phyloP scores from a whole-genome alignment of 139 green algal species.

The Trebouxia sp. region DNA sequence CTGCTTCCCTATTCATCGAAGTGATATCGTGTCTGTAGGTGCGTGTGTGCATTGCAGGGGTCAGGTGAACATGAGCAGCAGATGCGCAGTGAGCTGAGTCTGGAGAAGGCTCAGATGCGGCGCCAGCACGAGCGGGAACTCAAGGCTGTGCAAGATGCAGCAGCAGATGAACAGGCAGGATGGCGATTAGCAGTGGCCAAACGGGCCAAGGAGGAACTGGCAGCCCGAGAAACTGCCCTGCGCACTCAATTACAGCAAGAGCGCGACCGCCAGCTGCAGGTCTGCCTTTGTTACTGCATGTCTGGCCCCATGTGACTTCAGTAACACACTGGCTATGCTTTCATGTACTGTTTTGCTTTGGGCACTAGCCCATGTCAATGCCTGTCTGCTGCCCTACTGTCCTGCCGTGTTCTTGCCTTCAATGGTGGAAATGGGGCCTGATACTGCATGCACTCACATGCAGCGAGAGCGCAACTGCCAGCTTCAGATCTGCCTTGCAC shows the following conservation, averaged over 20 bases:
- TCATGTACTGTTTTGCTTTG: neutral
- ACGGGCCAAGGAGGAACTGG: constrained; percentile 42
- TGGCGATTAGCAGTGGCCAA: constrained; percentile 46
- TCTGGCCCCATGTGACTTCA: too few species aligned
- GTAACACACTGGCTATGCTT: neutral
- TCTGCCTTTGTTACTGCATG: neutral
- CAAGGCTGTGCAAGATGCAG: neutral
- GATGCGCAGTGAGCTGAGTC: constrained; percentile 29
- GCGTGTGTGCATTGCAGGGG: too few species aligned
- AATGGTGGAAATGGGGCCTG: too few species aligned
- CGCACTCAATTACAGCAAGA: constrained; percentile 27
- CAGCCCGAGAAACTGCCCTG: constrained; percentile 34
- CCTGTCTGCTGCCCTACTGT: too few species aligned
- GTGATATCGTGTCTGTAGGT: too few species aligned
- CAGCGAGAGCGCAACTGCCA: too few species aligned
- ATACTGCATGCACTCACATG: too few species aligned
- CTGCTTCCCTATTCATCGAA: too few species aligned
- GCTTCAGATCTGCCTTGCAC: too few species aligned
- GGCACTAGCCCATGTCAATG: too few species aligned
- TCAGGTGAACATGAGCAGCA: constrained; percentile 36
- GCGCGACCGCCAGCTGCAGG: constrained; percentile 34
- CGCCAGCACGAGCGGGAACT: constrained; percentile 33
- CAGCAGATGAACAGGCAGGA: constrained; percentile 24
- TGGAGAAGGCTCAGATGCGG: constrained; percentile 27
- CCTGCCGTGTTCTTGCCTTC: too few species aligned